Evolutionary conservation across 768 basidiomycete species (phyloP).

Genomic region (Daedalea quercina): DNA sequence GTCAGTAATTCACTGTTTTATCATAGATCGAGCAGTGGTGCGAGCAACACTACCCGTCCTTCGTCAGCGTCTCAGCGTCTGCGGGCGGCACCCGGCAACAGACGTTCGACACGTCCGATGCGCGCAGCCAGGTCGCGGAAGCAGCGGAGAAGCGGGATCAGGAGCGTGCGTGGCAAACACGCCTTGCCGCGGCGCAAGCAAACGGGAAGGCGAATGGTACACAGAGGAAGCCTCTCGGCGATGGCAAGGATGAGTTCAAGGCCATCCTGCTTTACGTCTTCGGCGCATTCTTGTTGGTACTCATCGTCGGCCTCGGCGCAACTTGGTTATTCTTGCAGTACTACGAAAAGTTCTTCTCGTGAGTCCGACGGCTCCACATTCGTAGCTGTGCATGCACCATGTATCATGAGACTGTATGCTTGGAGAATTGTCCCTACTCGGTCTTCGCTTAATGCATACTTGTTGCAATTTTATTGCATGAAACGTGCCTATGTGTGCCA

Average conservation of each 20-base stretch:
- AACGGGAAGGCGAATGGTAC: conserved; percentile 4
- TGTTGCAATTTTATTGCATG: too few species aligned
- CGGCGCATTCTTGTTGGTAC: conserved; percentile 21
- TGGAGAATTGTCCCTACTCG: too few species aligned
- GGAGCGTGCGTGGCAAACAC: conserved; percentile 24
- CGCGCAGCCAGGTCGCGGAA: conserved; percentile 46
- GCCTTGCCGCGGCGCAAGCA: conserved; percentile 15
- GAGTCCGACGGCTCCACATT: too few species aligned
- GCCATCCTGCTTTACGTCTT: conserved; percentile 25
- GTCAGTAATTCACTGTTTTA: conserved; percentile 1
- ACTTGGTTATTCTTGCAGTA: conserved; percentile 20
- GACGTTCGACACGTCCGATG: conserved; percentile 43
- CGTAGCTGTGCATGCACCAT: not conserved
- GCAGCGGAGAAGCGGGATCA: conserved; percentile 36
- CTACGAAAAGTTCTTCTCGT: not conserved
- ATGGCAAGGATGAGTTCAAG: conserved; percentile 3
- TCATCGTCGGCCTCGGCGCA: conserved; percentile 18
- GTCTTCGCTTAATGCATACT: too few species aligned
- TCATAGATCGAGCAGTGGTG: conserved; percentile 86
- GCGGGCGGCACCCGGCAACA: conserved; percentile 1
- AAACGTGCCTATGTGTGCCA: too few species aligned
- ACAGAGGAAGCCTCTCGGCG: conserved; percentile 1
- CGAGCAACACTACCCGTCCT: conserved; percentile 91
- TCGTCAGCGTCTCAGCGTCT: conserved; percentile 42
- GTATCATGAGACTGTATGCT: not conserved